Conservation (phyloP, 805 yeast genomes). For the Saturnispora quitensis region DNA sequence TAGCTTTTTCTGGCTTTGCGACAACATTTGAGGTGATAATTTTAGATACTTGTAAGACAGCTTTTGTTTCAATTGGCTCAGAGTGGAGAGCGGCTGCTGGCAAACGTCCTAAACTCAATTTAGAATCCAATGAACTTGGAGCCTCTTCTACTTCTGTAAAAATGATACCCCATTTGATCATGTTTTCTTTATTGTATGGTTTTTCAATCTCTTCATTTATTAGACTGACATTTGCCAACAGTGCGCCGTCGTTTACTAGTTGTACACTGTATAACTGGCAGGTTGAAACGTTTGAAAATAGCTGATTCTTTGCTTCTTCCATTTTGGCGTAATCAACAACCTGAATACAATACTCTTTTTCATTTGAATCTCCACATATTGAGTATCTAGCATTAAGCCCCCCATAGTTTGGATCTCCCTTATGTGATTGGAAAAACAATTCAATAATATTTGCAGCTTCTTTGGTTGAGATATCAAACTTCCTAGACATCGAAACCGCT, state of each 20-base stretch:
- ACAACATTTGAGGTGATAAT: not conserved
- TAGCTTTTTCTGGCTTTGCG: not conserved
- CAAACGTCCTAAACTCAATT: not conserved
- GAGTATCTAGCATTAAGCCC: slow-evolving; percentile 14
- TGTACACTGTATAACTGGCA: slow-evolving; percentile 21
- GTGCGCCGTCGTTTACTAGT: slow-evolving; percentile 8
- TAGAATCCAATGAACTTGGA: not conserved
- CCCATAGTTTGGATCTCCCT: slow-evolving; percentile 10
- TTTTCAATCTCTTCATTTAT: slow-evolving; percentile 10
- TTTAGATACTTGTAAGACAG: not conserved
- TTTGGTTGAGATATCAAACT: slow-evolving; percentile 12
- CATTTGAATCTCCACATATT: slow-evolving; percentile 4
- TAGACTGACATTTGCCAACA: slow-evolving; percentile 17
- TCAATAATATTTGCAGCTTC: slow-evolving; percentile 18
- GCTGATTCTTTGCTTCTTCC: slow-evolving; percentile 12
- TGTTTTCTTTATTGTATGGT: slow-evolving; percentile 14
- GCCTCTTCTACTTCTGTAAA: slow-evolving; percentile 12
- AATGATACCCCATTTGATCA: slow-evolving; percentile 21
- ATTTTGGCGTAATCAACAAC: slow-evolving; percentile 11
- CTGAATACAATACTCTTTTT: slow-evolving; percentile 6
- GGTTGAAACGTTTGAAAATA: slow-evolving; percentile 12
- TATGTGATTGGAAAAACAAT: slow-evolving; percentile 16
- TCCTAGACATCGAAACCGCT: slow-evolving; percentile 18
- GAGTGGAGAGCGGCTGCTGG: not conserved
- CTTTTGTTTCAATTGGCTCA: not conserved